Evolutionary conservation across 2,329 filamentous ascomycete species (phyloP), one percentile per base, ranked within the genome.

Genomic region (Arthrobotrys entomopaga): DNA sequence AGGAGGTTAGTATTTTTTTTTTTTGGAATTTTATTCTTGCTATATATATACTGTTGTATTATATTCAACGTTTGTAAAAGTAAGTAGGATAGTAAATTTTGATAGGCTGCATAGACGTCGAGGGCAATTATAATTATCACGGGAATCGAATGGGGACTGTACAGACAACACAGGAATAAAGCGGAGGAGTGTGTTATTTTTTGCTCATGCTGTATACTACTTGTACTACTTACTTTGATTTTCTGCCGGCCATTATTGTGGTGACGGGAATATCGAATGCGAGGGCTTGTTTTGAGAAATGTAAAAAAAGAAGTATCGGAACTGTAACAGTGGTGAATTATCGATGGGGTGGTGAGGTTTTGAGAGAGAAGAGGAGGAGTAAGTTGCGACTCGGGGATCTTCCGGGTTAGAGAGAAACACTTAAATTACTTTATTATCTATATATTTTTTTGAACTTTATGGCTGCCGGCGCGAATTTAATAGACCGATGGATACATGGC

Each of bases 221-320:
- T n/a, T n/a, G 29, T 8, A 10, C 11, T n/a, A 52, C 53, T 24
- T 66, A 66, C 61, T 57, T 61, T 52, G 60, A 73, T 16, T 48
- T 66, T 53, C 57, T 72, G 22, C 22, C 67, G 15, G 61, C 61
- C 69, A 73, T 73, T 48, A n/a, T n/a, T n/a, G n/a, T n/a, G n/a
- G 19, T 58, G 54, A 57, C 3, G 15, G 11, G n/a, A n/a, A n/a
- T n/a, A n/a, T n/a, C 22, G 49, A 8, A 40, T 46, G 48, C 3
- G 46, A 20, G 10, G 46, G n/a, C 22, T 16, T 19, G 29, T n/a
- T 19, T 10, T 56, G 7, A 7, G 24, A 24, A 16, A 54, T 54
- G 29, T 34, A 34, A 10, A 6, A 29, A 20, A 16, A 20, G 22
- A 13, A 15, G 34, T 11, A 34, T 34, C 10, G 7, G 29, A 34